Evolutionary conservation across 202 grass and related monocot genomes (phyloP).

Genomic region (Carex sylvatica): DNA sequence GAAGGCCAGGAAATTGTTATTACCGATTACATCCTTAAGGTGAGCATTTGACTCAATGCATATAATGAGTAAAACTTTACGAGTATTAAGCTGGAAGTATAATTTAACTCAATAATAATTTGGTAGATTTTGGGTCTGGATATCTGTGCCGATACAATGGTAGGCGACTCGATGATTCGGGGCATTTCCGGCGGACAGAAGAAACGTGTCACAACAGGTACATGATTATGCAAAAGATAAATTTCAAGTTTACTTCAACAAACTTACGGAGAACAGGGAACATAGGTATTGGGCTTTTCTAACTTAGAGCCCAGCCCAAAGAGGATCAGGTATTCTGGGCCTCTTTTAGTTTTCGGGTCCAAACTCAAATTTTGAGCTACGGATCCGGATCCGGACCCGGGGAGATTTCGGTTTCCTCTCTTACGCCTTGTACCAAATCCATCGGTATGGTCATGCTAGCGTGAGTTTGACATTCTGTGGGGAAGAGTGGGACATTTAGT

Average conservation of each 20-base stretch:
- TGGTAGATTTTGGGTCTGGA: conserved; percentile 83
- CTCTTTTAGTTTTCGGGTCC: too few species aligned
- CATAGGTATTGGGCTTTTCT: not conserved
- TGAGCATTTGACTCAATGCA: conserved; percentile 15
- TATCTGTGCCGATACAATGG: conserved; percentile 91
- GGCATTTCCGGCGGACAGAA: conserved; percentile 96
- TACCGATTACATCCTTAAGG: conserved; percentile 95
- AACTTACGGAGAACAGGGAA: not conserved
- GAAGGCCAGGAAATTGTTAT: conserved; percentile 87
- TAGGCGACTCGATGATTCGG: conserved; percentile 88
- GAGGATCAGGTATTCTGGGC: not conserved
- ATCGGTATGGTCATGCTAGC: not conserved
- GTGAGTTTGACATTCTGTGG: not conserved
- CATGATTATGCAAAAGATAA: not conserved
- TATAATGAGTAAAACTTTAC: conserved; percentile 7
- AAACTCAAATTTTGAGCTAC: too few species aligned
- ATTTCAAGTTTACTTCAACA: not conserved
- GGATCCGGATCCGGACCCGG: too few species aligned
- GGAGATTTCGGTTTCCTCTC: not conserved
- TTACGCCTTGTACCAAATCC: too few species aligned
- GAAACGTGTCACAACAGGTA: conserved; percentile 96
- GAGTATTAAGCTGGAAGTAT: conserved; percentile 1
- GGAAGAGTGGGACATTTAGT: not conserved
- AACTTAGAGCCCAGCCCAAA: not conserved
- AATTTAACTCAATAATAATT: conserved; percentile 6